Percentiles rank a stretch among this genome's conserved stretches.
Evolutionary conservation across 1,284 basidiomycete species (phyloP).

Genomic region (Tausonia pullulans): DNA sequence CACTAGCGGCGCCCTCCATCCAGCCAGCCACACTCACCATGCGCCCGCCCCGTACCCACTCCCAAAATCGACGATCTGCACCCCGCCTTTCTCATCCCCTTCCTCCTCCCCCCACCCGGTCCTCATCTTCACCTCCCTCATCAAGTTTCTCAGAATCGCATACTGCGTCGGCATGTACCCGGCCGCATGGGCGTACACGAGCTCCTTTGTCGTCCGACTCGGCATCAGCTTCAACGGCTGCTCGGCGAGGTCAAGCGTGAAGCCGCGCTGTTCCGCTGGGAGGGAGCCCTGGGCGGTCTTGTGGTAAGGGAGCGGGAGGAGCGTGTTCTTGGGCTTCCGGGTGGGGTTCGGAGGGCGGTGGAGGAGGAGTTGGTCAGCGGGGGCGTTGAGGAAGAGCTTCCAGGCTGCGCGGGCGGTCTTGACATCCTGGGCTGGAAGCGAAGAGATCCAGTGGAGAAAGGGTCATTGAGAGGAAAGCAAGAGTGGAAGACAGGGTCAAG

Average conservation of each 20-base stretch:
- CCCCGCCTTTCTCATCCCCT: conserved; percentile 40
- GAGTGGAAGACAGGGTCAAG: conserved; percentile 27
- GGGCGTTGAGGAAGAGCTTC: conserved; percentile 18
- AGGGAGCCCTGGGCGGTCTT: too few species aligned
- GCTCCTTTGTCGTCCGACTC: conserved; percentile 36
- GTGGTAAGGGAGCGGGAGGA: too few species aligned
- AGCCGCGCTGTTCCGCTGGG: background rate
- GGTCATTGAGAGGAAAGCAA: conserved; percentile 37
- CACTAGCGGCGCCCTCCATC: too few species aligned
- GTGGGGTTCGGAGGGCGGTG: conserved; percentile 37
- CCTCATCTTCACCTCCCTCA: conserved; percentile 51
- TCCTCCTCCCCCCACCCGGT: conserved; percentile 38
- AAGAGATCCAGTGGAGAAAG: conserved; percentile 29
- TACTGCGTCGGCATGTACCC: conserved; percentile 65
- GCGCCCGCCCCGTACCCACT: conserved; percentile 59
- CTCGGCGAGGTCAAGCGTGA: conserved; percentile 11
- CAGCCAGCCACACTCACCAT: conserved; percentile 42
- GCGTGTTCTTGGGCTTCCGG: background rate
- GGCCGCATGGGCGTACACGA: conserved; percentile 5
- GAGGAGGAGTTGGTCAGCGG: conserved; percentile 43
- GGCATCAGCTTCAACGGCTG: conserved; percentile 61
- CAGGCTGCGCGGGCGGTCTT: conserved; percentile 11
- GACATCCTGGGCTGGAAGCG: background rate
- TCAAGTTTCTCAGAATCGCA: conserved; percentile 53
- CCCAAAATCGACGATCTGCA: conserved; percentile 61